Evolutionary conservation across 176 grass and related monocot genomes (phyloP).

Genomic region (Dactylis glomerata): DNA sequence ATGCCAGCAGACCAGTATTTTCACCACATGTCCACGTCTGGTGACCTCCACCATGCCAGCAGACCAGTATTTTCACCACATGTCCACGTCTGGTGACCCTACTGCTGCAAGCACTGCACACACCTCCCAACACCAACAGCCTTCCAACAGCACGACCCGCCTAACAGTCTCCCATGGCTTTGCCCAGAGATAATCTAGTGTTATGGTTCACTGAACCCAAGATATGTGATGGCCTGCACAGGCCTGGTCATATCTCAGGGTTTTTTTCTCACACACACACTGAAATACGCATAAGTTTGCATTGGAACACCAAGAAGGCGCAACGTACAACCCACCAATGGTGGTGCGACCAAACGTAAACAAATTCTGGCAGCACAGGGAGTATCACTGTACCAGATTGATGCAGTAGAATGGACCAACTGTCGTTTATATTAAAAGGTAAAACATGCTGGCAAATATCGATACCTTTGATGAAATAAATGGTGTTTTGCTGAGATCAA

Average conservation of each 20-base stretch:
- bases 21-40: no score
- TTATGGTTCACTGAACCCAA: background rate
- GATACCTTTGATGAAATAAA: conserved; percentile 97
- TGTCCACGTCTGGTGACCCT: background rate
- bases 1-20: background rate
- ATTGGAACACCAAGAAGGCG: background rate
- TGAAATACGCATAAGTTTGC: background rate
- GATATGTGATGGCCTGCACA: background rate
- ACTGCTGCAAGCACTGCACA: background rate
- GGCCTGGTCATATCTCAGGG: background rate
- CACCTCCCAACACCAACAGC: background rate
- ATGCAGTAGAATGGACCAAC: background rate
- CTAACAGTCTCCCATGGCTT: background rate
- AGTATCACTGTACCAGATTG: background rate
- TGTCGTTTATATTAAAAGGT: conserved; percentile 1
- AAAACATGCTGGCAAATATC: conserved; percentile 25
- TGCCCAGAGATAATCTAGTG: background rate
- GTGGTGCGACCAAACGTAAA: background rate
- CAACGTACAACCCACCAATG: background rate
- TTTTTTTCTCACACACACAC: background rate
- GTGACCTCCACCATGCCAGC: no score
- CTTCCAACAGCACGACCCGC: background rate
- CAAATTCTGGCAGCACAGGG: background rate
- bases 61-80: no score
- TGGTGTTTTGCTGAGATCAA: conserved; percentile 93